Evolutionary conservation across 129 eudicot genomes (phyloP), one percentile per base, ranked within the genome.

Genomic region (Flaveria robusta): DNA sequence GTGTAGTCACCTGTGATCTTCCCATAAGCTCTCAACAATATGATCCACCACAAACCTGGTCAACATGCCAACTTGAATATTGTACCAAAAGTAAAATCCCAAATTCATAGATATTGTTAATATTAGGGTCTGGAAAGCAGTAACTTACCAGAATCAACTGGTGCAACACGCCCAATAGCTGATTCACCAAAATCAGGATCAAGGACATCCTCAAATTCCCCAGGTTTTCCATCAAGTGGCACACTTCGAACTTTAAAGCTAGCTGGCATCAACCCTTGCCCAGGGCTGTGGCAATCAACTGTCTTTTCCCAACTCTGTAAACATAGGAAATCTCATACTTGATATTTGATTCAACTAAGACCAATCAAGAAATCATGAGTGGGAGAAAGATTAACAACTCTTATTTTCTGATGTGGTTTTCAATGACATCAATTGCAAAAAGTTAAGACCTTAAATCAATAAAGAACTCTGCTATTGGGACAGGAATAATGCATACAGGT

Each of bases 101-200:
- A 66, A 37, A n/a, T n/a, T 66, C 50, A 9, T 34, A 37, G 68
- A 43, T 27, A 63, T 12, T 39, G 54, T 20, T 70, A 51, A 29
- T 23, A 63, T 16, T 27, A 46, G 26, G 2, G 14, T 59, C n/a
- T 23, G 66, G 66, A 10, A 23, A 23, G 47, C 42, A 51, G n/a
- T 56, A 63, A 14, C 79, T 70, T 83, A 92, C 97, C 96, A 56
- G 97, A 92, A 84, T 92, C 97, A 75, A 89, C 96, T 22, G 97
- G 98, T 7, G 98, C 98, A 79, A 93, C 98, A 49, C 98, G 96
- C 6, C 98, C 98, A 85, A 93, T 93, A 74, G 98, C 98, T 15
- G 98, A 85, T 83, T 93, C 97, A 73, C 98, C 98, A 84, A 93
- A 93, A 82, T 93, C 98, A 49, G 98, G 97, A 83, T 93, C 98